Evolutionary conservation across 1,284 basidiomycete genomes (phyloP).

Genomic region (Ganoderma sinense): DNA sequence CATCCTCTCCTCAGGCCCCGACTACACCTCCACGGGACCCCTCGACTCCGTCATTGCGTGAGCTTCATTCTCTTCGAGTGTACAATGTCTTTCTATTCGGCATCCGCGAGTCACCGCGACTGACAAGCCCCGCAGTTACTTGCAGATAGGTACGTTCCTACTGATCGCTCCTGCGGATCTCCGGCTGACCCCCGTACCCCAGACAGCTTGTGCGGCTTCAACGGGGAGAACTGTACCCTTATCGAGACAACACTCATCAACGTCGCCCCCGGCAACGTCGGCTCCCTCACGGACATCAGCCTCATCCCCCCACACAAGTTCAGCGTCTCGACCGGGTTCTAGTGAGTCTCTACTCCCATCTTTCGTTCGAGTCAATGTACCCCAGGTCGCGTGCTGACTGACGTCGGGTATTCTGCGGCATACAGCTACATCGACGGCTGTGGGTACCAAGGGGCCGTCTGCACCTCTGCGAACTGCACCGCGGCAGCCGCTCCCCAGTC

Average conservation of each 20-base stretch:
- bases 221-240: background rate
- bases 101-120: too few relatives aligned
- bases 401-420: too few relatives aligned
- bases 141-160: background rate
- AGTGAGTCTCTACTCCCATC: too few relatives aligned
- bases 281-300: background rate
- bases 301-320: background rate
- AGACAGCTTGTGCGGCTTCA: background rate
- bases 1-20: constrained; percentile 43
- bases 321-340: background rate
- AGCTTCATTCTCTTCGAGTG: constrained; percentile 15
- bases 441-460: background rate
- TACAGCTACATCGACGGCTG: background rate
- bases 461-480: background rate
- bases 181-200: background rate
- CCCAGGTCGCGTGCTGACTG: too few relatives aligned
- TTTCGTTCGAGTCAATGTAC: too few relatives aligned
- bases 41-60: constrained; percentile 44
- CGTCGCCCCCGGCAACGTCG: background rate
- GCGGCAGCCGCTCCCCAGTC: background rate
- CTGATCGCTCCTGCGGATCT: background rate
- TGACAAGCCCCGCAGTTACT: background rate
- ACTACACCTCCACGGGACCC: constrained; percentile 40
- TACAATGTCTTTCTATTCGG: too few relatives aligned
- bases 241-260: background rate